Evolutionary conservation across 257 asterid species (phyloP).

Genomic region (Penstemon davidsonii): DNA sequence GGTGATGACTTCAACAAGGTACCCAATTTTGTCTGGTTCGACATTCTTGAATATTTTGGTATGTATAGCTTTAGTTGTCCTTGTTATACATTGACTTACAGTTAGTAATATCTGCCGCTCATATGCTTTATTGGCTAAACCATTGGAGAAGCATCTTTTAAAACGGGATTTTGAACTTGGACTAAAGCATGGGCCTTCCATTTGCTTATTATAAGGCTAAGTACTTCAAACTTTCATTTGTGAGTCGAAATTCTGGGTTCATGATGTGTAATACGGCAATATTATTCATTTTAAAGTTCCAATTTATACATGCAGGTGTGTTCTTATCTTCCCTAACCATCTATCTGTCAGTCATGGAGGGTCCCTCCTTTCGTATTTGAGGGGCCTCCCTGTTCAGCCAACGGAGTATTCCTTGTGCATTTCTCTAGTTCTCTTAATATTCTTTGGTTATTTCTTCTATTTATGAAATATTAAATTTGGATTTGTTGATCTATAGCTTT

Average conservation of each 20-base stretch:
- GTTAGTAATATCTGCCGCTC: conserved; percentile 94
- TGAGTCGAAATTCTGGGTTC: conserved; percentile 97
- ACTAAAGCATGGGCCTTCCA: conserved; percentile 95
- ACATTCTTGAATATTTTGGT: conserved; percentile 37
- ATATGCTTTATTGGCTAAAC: conserved; percentile 92
- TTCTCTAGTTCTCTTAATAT: conserved; percentile 40
- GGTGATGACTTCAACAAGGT: conserved; percentile 90
- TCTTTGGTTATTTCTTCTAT: conserved; percentile 32
- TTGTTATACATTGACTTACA: conserved; percentile 86
- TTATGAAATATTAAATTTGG: conserved; percentile 11
- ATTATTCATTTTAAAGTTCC: conserved; percentile 66
- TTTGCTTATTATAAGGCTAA: conserved; percentile 96
- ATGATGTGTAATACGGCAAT: conserved; percentile 59
- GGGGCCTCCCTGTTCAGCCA: conserved; percentile 95
- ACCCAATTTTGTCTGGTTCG: conserved; percentile 37
- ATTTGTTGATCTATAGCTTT: conserved; percentile 31
- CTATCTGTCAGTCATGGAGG: conserved; percentile 92
- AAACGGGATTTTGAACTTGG: conserved; percentile 97
- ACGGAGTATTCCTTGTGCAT: conserved; percentile 78
- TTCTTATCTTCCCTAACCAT: conserved; percentile 96
- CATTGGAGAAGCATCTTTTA: conserved; percentile 95
- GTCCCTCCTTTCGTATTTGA: conserved; percentile 75
- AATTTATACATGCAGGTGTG: conserved; percentile 99
- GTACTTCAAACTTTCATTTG: conserved; percentile 96
- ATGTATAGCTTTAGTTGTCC: conserved; percentile 76